Base-by-base conservation (phyloP, 1,139 yeast species). In the Keqinozyma sinolaborantium region DNA sequence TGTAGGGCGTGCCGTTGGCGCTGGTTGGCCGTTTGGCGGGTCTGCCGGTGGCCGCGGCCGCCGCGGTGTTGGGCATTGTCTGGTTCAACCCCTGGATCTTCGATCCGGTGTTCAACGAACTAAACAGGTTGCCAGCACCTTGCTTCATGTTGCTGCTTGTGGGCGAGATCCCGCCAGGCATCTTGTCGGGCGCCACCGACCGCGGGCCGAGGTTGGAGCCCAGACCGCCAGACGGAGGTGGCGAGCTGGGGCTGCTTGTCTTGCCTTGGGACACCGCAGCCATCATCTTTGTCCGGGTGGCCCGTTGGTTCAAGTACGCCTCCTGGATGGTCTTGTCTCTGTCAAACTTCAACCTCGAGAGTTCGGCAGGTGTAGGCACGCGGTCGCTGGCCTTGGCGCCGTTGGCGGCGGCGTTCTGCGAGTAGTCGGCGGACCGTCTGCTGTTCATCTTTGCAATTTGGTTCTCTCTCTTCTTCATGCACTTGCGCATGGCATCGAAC, bases 401-500 rank as follows among this genome's bases (percentile, higher is more conserved):
- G 30, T 20, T 28, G 38, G 26, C 32, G 36, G 30, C 9, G 16
- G 23, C 26, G 28, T 37, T 40, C 30, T 38, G 47, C 25, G 43
- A 30, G 18, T 36, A 40, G 21, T 48, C 55, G 2, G 53, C 35
- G 13, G 54, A 42, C 33, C 60, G 56, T 34, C 66, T 51, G 30
- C 58, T 60, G 31, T 51, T 56, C 30, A 58, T 43, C 41, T 68
- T 67, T 3, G 72, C 63, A 3, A 53, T 44, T 2, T 63, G 61
- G 24, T 56, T 56, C 54, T 92, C 98, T 30, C 97, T 72, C 53
- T 87, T 90, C 44, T 86, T 78, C 83, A 90, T 87, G 41, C 83
- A 71, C 58, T 88, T 90, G 36, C 97, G 70, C 64, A 92, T 83
- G 1, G 95, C 97, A 53, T 94, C 98, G 65, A 92, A 86, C 87